Percentiles rank a stretch among this genome's conserved stretches.
Evolutionary conservation across 1,139 yeast genomes (phyloP).

Genomic region (Kodamaea sp.): DNA sequence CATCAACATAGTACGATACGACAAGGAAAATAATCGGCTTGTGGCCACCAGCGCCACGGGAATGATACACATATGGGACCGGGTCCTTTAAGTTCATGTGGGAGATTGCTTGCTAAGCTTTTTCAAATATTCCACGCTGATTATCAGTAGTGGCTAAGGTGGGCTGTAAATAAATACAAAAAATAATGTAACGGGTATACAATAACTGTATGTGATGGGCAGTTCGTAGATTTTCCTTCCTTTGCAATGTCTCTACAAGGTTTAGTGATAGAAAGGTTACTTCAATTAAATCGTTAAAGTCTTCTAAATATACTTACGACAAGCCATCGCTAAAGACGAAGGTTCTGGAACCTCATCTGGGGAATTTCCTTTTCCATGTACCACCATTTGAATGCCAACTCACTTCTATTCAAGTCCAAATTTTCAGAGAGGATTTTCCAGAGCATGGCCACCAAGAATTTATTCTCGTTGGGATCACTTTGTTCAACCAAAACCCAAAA

Average conservation of each 20-base stretch:
- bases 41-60: conserved; percentile 25
- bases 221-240: too few species aligned
- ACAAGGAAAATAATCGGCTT: conserved; percentile 16
- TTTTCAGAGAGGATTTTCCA: conserved; percentile 49
- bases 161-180: too few species aligned
- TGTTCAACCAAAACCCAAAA: conserved; percentile 42
- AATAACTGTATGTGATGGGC: too few species aligned
- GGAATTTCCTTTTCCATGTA: conserved; percentile 30
- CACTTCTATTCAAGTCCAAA: conserved; percentile 61
- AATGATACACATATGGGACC: conserved; percentile 25
- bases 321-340: not conserved
- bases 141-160: too few species aligned
- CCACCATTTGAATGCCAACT: conserved; percentile 71
- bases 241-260: too few species aligned
- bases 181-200: too few species aligned
- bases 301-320: too few species aligned
- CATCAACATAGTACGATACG: conserved; percentile 16
- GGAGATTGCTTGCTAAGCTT: too few species aligned
- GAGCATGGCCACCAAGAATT: conserved; percentile 29
- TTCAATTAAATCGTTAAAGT: too few species aligned
- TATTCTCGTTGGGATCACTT: conserved; percentile 33
- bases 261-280: too few species aligned
- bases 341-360: conserved; percentile 3
- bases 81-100: conserved; percentile 8
- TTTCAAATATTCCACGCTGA: too few species aligned